Base-by-base conservation (phyloP, 2,329 filamentous ascomycete species). In the Xylaria hypoxylon region DNA sequence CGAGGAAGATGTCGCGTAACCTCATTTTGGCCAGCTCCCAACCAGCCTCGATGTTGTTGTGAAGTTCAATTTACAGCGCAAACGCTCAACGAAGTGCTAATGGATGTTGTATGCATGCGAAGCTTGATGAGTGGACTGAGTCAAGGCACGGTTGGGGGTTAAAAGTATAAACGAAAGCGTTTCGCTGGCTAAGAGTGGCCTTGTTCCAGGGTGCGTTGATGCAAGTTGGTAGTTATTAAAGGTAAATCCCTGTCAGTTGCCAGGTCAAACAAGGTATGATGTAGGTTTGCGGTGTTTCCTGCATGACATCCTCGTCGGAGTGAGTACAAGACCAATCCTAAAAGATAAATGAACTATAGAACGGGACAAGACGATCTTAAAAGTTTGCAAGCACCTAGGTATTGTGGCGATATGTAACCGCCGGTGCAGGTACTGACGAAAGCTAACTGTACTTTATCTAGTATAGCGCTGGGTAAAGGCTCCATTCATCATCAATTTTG, bases 21-120 rank as follows among this genome's bases (percentile, higher is more conserved):
- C 66, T 74, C 74, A 76, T 76, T 61, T 56, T 73, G 59, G 40
- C 22, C 55, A 59, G 35, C n/a, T 45, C 7, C 31, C 22, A 44
- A 42, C 26, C 13, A 48, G 35, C 22, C 15, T 55, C 15, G 24
- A 40, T 53, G 17, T 38, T 38, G 19, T 22, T 33, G 35, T 35
- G 52, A 53, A 42, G 47, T 33, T 38, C 24, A 31, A 19, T 55
- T 26, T 40, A 17, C 33, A 51, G 63, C n/a, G 33, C 58, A 52
- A 51, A 31, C 50, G 57, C 42, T 65, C 38, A 52, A 22, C 48
- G n/a, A 59, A 42, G 50, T 62, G 38, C 51, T 8, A 26, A 35
- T 52, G n/a, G 15, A 44, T 22, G 40, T 40, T 53, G 56, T 40
- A 45, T 60, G 45, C 40, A 68, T 60, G 55, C 45, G 31, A 58